These are phyloP conservation scores for Avena eriantha DNA, from an alignment of 176 grass and related monocot species.

Conservation along the genomic window DNA sequence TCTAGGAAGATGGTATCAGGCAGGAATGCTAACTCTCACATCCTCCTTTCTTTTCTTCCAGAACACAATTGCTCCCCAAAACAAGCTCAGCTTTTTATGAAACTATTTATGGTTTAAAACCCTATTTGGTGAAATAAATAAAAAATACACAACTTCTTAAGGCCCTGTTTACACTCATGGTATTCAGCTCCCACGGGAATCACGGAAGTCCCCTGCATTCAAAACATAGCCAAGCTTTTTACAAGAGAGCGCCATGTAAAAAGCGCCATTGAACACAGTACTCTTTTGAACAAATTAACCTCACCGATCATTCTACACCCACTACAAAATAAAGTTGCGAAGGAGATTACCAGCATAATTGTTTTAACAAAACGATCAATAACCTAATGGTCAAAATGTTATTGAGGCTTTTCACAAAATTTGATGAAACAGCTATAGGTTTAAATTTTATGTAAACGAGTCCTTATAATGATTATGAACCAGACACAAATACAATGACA, in stretches of 20 bases:
- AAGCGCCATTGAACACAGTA: neutral
- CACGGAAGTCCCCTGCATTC: neutral
- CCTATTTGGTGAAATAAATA: slow-evolving; percentile 1
- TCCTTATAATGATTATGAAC: slow-evolving; percentile 18
- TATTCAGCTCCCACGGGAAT: neutral
- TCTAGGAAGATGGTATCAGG: slow-evolving; percentile 73
- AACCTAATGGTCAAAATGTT: neutral
- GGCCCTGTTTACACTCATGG: neutral
- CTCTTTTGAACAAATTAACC: neutral
- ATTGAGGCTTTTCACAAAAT: neutral
- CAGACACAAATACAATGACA: neutral
- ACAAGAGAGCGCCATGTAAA: neutral
- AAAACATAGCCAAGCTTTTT: neutral
- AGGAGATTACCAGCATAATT: neutral
- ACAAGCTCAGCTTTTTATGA: neutral
- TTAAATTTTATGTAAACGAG: neutral
- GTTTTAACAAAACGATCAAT: neutral
- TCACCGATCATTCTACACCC: neutral
- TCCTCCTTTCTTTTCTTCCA: slow-evolving; percentile 75
- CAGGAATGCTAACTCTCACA: slow-evolving; percentile 57
- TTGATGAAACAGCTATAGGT: neutral
- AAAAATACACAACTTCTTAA: neutral
- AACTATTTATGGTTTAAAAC: neutral
- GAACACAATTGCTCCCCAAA: slow-evolving; percentile 9
- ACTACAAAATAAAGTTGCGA: neutral